Evolutionary conservation across 441 rosid genomes (phyloP), one percentile per base, ranked within the genome.

Genomic region (Erodium trifolium): DNA sequence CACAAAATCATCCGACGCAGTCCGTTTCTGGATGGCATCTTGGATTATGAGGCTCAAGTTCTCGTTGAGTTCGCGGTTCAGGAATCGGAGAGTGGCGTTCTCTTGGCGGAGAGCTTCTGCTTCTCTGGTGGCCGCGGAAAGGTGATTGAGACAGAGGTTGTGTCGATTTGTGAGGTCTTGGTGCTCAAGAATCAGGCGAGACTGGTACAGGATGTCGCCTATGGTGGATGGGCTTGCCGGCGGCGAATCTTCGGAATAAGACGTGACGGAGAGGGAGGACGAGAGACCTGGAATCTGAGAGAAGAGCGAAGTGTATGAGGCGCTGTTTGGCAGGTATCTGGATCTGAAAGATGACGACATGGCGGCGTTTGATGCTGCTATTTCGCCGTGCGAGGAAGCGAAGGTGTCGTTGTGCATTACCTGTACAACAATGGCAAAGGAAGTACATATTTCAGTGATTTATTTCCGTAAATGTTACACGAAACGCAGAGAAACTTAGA

Each of bases 91-190:
- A 14, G 76, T 19, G 3, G 76, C 68, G 68, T 86, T 86, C 77
- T 86, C 88, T 49, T 70, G 77, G 60, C 82, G 86, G 63, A 87
- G 82, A 27, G 77, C 49, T 31, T 85, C 83, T 4, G 78, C 76
- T 71, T 87, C 91, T 41, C 57, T 77, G 0, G 80, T 67, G 1
- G 77, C 81, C 41, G 80, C 82, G 43, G 83, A 82, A 67, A 87
- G 82, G 70, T 81, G 82, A 67, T 78, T 70, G 75, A 82, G 79
- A 73, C 86, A 85, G 47, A 83, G 78, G 3, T 65, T 82, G 76
- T 76, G 85, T 72, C 84, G 82, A 68, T 82, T 83, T 34, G 79
- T 67, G 75, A 79, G 77, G 65, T 87, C 86, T 73, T 85, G 88
- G 12, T 82, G 76, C 23, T 80, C 82, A 80, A 77, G 72, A 7